phyloP scores from a whole-genome alignment of 192 early-diverging fungal species.

The Rhizophagus sp. region DNA sequence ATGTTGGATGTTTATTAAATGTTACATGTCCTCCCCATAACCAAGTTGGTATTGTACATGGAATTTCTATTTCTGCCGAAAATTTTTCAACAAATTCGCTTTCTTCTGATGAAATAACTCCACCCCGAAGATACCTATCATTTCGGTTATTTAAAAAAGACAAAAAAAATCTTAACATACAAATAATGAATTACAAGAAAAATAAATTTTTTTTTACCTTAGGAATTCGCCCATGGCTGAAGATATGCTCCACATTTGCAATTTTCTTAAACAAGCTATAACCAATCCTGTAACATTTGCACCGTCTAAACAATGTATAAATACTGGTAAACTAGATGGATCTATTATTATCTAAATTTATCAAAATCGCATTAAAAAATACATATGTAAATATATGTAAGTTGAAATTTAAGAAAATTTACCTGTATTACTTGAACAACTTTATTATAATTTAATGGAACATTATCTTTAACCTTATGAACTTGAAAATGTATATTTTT shows the following conservation, averaged over 20 bases:
- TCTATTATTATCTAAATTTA: slow-evolving; percentile 71
- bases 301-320: slow-evolving; percentile 91
- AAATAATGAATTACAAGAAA: slow-evolving; percentile 23
- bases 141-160: neutral
- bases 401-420: neutral
- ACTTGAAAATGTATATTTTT: slow-evolving; percentile 68
- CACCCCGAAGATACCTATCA: slow-evolving; percentile 51
- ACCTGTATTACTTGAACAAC: slow-evolving; percentile 68
- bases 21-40: slow-evolving; percentile 65
- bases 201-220: slow-evolving; percentile 42
- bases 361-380: neutral
- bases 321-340: slow-evolving; percentile 70
- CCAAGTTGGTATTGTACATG: slow-evolving; percentile 61
- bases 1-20: slow-evolving; percentile 67
- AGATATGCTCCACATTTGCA: slow-evolving; percentile 86
- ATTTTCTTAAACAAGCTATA: slow-evolving; percentile 82
- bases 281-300: slow-evolving; percentile 82
- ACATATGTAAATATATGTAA: neutral
- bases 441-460: slow-evolving; percentile 76
- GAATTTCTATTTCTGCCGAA: slow-evolving; percentile 64
- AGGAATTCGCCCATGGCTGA: slow-evolving; percentile 72
- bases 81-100: slow-evolving; percentile 81
- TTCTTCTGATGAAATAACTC: slow-evolving; percentile 66
- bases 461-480: slow-evolving; percentile 83
- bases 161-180: neutral